A percentile compares a stretch with the other conserved stretches of the same genome.
Conservation (phyloP, 2,329 filamentous ascomycete species). For the Xylaria polymorpha region DNA sequence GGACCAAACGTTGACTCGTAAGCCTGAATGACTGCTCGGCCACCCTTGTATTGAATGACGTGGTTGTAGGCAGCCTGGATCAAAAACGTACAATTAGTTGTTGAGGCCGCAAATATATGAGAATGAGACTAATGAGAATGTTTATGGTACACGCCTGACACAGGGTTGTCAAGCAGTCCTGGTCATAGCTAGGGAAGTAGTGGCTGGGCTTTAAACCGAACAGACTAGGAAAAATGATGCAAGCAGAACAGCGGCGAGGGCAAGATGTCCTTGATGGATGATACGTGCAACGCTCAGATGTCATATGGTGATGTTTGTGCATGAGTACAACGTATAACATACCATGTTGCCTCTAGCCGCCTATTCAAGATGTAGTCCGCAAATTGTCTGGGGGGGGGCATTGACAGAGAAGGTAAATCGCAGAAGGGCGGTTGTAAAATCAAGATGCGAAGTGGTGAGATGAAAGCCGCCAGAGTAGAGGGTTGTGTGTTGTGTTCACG, state of each 20-base stretch:
- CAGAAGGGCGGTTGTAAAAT: neutral
- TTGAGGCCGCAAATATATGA: neutral
- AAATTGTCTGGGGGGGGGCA: conserved; percentile 1
- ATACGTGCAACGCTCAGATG: neutral
- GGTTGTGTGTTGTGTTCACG: neutral
- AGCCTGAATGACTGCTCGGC: conserved; percentile 39
- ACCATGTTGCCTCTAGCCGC: conserved; percentile 35
- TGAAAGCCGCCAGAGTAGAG: neutral
- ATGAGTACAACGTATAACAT: conserved; percentile 30
- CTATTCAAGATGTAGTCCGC: neutral
- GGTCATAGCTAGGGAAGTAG: neutral
- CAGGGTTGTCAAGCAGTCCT: neutral
- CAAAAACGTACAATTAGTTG: conserved; percentile 19
- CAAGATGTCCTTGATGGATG: neutral
- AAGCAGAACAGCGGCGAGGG: neutral
- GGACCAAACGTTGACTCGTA: conserved; percentile 40
- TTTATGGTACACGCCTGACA: neutral
- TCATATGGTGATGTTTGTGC: neutral
- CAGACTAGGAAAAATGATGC: neutral
- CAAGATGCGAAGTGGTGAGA: neutral
- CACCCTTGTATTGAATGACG: conserved; percentile 43
- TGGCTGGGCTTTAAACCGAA: neutral
- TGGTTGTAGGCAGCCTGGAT: conserved; percentile 49
- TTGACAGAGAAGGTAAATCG: conserved; percentile 4
- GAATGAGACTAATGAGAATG: neutral